phyloP scores from a whole-genome alignment of 2,329 filamentous ascomycete species.

The Arthrinium phaeospermum region DNA sequence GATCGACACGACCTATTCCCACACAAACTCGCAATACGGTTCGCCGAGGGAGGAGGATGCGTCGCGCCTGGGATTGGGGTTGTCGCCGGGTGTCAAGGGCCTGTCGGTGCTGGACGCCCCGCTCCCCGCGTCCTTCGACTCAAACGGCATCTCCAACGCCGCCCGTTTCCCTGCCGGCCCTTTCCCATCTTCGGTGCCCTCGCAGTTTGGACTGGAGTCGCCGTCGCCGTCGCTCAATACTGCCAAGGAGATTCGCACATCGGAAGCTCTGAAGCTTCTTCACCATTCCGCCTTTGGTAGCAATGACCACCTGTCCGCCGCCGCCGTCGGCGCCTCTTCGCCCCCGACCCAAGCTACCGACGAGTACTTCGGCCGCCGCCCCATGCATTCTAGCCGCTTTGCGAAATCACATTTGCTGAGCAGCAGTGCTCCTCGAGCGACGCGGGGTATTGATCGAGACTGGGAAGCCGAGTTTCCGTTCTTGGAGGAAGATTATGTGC shows the following conservation, averaged over 20 bases:
- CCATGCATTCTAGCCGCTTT: conserved; percentile 73
- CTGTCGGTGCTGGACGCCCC: conserved; percentile 94
- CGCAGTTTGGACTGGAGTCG: conserved; percentile 87
- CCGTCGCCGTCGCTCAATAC: conserved; percentile 76
- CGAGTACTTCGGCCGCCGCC: conserved; percentile 72
- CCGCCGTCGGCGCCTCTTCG: conserved; percentile 43
- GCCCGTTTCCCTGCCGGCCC: conserved; percentile 79
- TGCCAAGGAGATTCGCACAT: conserved; percentile 65
- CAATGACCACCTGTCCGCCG: conserved; percentile 65
- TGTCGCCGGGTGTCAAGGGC: conserved; percentile 76
- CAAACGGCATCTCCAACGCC: conserved; percentile 90
- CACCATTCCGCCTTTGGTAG: conserved; percentile 73
- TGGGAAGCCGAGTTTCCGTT: conserved; percentile 76
- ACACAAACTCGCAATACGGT: conserved; percentile 70
- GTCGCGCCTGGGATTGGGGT: conserved; percentile 68
- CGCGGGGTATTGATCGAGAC: conserved; percentile 64
- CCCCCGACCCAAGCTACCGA: conserved; percentile 45
- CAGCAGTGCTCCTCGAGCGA: conserved; percentile 71
- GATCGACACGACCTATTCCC: conserved; percentile 64
- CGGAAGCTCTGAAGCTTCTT: conserved; percentile 67
- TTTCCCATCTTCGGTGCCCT: conserved; percentile 90
- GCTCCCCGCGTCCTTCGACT: conserved; percentile 93
- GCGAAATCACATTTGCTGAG: conserved; percentile 71
- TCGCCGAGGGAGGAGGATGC: conserved; percentile 77
- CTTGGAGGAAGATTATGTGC: conserved; percentile 84